Evolutionary conservation across 1,139 yeast species (phyloP), one percentile per base, ranked within the genome.

Genomic region (Yamadazyma blattariae): DNA sequence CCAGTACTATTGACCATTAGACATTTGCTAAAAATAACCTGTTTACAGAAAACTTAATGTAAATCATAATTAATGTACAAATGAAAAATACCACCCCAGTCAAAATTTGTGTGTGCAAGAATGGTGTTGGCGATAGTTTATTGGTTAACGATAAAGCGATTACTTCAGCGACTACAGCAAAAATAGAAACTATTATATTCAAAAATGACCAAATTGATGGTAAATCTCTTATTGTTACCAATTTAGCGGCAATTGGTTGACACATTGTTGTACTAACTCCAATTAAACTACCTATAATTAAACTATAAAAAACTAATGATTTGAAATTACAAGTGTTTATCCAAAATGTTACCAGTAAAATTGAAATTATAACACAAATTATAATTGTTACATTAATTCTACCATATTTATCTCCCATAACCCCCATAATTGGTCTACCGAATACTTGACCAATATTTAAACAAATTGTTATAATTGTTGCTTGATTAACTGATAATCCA

Each of bases 251-350:
- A 35, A 82, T 51, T 1, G 85, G 79, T 17, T 78, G 74, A 36
- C 73, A 70, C 72, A 79, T 71, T 10, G 79, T 75, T 49, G 81
- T 74, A 11, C 81, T 83, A n/a, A 81, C 72, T 29, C 89, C 89
- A 37, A 79, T 59, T 10, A 73, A 54, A 5, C 65, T 49, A 0
- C 89, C 90, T 16, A 70, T 50, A n/a, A 78, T 39, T 3, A 76
- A 56, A 1, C 74, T 63, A 51, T 80, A 77, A 1, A 69, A 77
- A 18, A 80, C 51, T 35, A 81, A 51, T 11, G 75, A 52, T 0
- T 65, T 67, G 47, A 70, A 80, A 0, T 74, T 59, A 8, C 60
- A 60, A 1, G 80, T 77, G 41, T 77, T 71, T 16, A 78, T 63
- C 87, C 87, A 80, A 46, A 59, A 68, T 7, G 70, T 66, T 58